Evolutionary conservation across 805 yeast genomes (phyloP), one percentile per base, ranked within the genome.

Genomic region (Wickerhamiella cacticola): DNA sequence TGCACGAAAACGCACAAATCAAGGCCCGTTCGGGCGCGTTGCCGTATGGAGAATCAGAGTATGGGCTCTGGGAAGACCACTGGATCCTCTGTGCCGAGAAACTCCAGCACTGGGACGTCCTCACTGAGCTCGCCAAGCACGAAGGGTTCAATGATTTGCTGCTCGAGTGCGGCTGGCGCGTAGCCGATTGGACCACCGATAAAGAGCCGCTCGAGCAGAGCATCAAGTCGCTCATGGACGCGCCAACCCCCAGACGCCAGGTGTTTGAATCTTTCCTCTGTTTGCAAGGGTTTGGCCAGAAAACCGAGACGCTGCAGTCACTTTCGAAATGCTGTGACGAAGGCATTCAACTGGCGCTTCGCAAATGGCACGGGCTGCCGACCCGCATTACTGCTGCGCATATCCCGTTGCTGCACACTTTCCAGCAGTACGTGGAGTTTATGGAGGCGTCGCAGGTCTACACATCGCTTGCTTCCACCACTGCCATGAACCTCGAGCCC

Each of bases 81-180:
- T 92, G 99, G 99, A 87, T 92, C 49, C 67, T 84, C 33, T 88
- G 98, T 69, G 95, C 98, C 2, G 96, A 92, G 61, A 89, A 89
- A 63, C 69, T 92, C 35, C 98, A 92, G 61, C 96, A 92, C 55
- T 92, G 99, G 99, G 98, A 92, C 60, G 81, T 92, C 42, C 69
- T 92, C 50, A 89, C 98, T 0, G 99, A 92, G 58, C 70, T 94
- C 25, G 96, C 98, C 2, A 87, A 89, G 57, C 97, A 94, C 59
- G 99, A 94, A 69, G 96, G 96, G 0, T 94, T 89, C 61, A 87
- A 96, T 0, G 98, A 92, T 59, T 70, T 92, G 54, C 67, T 94
- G 22, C 69, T 92, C n/a, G 99, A 92, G 63, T 94, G 98, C 72
- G 98, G 97, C 33, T 92, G 99, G 99, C 74, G 99, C 59, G 94